phyloP scores from a whole-genome alignment of 495 filamentous ascomycete genomes.

The Penicillium crystallinum region DNA sequence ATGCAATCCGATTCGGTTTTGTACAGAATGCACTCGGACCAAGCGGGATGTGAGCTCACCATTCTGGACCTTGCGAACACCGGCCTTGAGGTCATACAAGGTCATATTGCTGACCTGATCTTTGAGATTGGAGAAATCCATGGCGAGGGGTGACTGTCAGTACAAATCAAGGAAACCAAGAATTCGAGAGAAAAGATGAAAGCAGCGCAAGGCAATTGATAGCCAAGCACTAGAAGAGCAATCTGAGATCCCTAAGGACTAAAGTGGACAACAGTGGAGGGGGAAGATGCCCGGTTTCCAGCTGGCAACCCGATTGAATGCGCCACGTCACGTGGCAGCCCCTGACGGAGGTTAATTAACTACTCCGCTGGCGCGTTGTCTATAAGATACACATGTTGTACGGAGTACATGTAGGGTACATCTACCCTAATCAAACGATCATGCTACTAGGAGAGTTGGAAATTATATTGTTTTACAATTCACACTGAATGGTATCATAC shows the following conservation, averaged over 20 bases:
- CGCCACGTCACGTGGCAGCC: conserved; percentile 38
- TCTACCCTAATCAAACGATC: too few relatives aligned
- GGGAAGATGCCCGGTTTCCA: conserved; percentile 25
- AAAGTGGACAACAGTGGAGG: conserved; percentile 11
- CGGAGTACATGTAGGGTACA: too few relatives aligned
- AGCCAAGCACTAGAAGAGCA: conserved; percentile 11
- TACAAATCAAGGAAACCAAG: conserved; percentile 9
- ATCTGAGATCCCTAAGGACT: conserved; percentile 17
- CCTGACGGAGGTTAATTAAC: conserved; percentile 20
- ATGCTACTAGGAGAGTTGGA: not conserved
- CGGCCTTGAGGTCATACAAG: conserved; percentile 95
- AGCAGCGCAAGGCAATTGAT: conserved; percentile 9
- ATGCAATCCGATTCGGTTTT: conserved; percentile 9
- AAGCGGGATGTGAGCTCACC: conserved; percentile 48
- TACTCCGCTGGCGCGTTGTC: too few relatives aligned
- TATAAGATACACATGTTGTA: too few relatives aligned
- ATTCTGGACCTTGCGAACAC: conserved; percentile 97
- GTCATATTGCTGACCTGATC: conserved; percentile 91
- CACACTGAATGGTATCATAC: conserved; percentile 9
- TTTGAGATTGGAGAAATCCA: conserved; percentile 83
- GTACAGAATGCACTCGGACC: not conserved
- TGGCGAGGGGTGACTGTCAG: conserved; percentile 35
- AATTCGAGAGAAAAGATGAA: not conserved
- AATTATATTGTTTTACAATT: not conserved
- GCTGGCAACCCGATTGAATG: conserved; percentile 31